These are phyloP conservation scores for Trypanosomatidae sp. DNA, from an alignment of 208 protist genomes.

Conservation along the genomic window DNA sequence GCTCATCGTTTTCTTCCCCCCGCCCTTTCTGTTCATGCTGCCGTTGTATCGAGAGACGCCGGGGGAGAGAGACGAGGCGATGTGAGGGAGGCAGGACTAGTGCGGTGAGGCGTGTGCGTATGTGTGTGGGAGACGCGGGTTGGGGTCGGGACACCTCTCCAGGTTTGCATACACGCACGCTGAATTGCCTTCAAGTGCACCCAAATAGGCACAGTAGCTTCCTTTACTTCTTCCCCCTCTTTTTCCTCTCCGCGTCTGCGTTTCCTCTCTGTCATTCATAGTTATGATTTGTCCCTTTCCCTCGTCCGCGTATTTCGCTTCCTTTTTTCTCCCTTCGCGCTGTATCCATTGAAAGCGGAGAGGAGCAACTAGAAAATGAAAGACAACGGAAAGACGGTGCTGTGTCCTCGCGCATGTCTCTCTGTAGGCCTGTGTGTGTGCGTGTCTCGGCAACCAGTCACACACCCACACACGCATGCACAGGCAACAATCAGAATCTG, in stretches of 20 bases:
- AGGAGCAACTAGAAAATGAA: not conserved
- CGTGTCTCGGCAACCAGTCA: not conserved
- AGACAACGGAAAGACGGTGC: not conserved
- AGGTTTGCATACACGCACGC: not conserved
- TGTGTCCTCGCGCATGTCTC: not conserved
- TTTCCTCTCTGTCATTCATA: not conserved
- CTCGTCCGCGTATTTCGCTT: not conserved
- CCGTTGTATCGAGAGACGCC: not conserved
- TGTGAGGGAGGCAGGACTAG: not conserved
- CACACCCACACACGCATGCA: not conserved
- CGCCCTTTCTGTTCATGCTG: not conserved
- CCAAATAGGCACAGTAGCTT: not conserved
- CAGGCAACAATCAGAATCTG: not conserved
- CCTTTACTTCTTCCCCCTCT: not conserved
- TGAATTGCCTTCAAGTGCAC: not conserved
- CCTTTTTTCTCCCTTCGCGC: too few species aligned
- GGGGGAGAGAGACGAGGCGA: not conserved
- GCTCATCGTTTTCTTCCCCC: not conserved
- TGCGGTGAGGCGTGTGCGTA: not conserved
- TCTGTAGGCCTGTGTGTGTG: not conserved
- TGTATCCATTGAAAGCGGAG: not conserved
- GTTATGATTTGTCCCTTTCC: not conserved
- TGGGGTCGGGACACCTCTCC: not conserved
- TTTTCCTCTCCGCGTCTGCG: not conserved
- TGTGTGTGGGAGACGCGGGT: not conserved